Conservation (phyloP, 441 rosid species). For the Melastoma candidum region DNA sequence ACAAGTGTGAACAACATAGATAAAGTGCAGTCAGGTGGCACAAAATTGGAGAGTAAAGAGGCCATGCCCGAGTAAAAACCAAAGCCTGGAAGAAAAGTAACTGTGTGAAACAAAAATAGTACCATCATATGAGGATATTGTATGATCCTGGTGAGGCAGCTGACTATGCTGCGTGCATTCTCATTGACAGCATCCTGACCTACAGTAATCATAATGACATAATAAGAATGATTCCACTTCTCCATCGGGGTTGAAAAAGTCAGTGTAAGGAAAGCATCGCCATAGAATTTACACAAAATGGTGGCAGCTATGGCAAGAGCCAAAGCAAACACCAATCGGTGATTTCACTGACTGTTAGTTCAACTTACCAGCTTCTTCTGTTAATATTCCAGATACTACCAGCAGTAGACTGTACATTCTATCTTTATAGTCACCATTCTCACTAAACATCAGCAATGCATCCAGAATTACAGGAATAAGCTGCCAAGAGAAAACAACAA, state of each 20-base stretch:
- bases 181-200: conserved; percentile 55
- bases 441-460: conserved; percentile 41
- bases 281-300: too few species aligned
- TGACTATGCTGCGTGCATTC: conserved; percentile 45
- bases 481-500: conserved; percentile 28
- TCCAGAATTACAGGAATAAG: conserved; percentile 58
- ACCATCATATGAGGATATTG: conserved; percentile 68
- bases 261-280: too few species aligned
- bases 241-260: too few species aligned
- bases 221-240: neutral
- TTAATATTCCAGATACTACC: conserved; percentile 70
- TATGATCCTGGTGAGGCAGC: conserved; percentile 41
- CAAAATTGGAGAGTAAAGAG: neutral
- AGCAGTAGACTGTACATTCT: conserved; percentile 54
- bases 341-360: too few species aligned
- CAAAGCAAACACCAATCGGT: too few species aligned
- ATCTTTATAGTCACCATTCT: conserved; percentile 47
- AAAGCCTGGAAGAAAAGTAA: neutral
- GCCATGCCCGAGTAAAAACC: neutral
- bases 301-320: too few species aligned
- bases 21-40: neutral
- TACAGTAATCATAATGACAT: conserved; percentile 23
- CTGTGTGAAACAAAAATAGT: conserved; percentile 5
- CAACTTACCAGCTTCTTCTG: conserved; percentile 46
- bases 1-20: neutral